A percentile compares a stretch with the other conserved stretches of the same genome.
Conservation (phyloP, 805 yeast genomes). For the Sugiyamaella mastotermitis region DNA sequence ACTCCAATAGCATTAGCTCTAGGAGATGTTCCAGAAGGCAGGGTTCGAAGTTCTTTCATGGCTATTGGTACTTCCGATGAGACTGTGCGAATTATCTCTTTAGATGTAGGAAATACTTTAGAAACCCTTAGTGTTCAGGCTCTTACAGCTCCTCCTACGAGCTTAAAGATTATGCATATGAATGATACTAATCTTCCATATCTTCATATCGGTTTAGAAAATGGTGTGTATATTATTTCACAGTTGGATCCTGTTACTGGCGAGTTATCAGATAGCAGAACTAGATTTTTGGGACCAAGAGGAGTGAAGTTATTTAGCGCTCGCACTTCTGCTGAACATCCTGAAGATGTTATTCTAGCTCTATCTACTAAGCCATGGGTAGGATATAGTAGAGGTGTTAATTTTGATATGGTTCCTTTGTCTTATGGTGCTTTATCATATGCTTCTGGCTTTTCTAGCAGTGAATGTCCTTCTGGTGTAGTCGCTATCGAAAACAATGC, state of each 20-base stretch:
- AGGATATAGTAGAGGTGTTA: conserved; percentile 34
- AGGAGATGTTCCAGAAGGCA: conserved; percentile 45
- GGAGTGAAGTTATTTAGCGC: conserved; percentile 48
- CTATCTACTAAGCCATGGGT: conserved; percentile 53
- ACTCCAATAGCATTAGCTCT: conserved; percentile 38
- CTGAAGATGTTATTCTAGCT: conserved; percentile 38
- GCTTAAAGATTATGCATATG: conserved; percentile 34
- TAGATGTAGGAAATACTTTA: conserved; percentile 53
- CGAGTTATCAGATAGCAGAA: conserved; percentile 53
- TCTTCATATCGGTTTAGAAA: conserved; percentile 75
- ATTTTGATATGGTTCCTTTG: conserved; percentile 43
- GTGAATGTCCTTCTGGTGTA: conserved; percentile 55
- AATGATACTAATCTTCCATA: conserved; percentile 23
- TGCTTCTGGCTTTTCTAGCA: conserved; percentile 54
- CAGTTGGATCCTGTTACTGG: conserved; percentile 56
- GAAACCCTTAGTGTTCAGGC: conserved; percentile 61
- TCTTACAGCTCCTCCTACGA: conserved; percentile 46
- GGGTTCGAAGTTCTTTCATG: conserved; percentile 48
- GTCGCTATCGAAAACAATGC: conserved; percentile 53
- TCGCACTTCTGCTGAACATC: conserved; percentile 15
- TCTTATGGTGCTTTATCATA: conserved; percentile 33
- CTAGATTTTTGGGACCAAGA: conserved; percentile 66
- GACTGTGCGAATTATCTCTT: conserved; percentile 60
- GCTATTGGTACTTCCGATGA: conserved; percentile 68
- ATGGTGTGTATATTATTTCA: conserved; percentile 72